Evolutionary conservation across 306 rosid species (phyloP).

Genomic region (Sphenostylis stenocarpa): DNA sequence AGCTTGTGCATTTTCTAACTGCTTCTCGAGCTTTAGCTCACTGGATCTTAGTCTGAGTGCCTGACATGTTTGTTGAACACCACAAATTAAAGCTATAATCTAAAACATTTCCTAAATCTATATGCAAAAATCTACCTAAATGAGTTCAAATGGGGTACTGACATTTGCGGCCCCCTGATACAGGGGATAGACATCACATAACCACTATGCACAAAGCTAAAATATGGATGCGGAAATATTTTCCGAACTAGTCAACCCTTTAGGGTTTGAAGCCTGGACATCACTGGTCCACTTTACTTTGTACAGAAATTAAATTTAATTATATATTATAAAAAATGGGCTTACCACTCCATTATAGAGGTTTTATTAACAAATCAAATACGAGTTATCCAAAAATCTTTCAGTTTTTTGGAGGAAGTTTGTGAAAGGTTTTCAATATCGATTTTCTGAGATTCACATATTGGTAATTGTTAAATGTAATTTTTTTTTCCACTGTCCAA

Average conservation of each 20-base stretch:
- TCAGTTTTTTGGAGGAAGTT: background rate
- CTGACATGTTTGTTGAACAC: slow-evolving; percentile 48
- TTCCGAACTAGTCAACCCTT: background rate
- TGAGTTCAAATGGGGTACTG: background rate
- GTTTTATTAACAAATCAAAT: background rate
- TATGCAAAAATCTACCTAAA: slow-evolving; percentile 1
- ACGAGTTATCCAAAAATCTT: background rate
- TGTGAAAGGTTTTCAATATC: background rate
- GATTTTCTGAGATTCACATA: too few species aligned
- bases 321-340: background rate
- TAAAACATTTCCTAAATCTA: slow-evolving; percentile 22
- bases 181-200: slow-evolving; percentile 11
- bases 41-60: slow-evolving; percentile 89
- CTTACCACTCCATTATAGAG: background rate
- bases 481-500: too few species aligned
- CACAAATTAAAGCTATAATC: slow-evolving; percentile 18
- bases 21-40: slow-evolving; percentile 92
- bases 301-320: background rate
- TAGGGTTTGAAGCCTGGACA: slow-evolving; percentile 2
- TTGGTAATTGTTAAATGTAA: too few species aligned
- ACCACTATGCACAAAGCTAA: background rate
- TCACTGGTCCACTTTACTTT: slow-evolving; percentile 8
- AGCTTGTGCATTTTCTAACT: slow-evolving; percentile 76
- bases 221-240: background rate
- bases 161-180: background rate